Conservation (phyloP, 176 grass and related monocot species). For the Juncus effusus region DNA sequence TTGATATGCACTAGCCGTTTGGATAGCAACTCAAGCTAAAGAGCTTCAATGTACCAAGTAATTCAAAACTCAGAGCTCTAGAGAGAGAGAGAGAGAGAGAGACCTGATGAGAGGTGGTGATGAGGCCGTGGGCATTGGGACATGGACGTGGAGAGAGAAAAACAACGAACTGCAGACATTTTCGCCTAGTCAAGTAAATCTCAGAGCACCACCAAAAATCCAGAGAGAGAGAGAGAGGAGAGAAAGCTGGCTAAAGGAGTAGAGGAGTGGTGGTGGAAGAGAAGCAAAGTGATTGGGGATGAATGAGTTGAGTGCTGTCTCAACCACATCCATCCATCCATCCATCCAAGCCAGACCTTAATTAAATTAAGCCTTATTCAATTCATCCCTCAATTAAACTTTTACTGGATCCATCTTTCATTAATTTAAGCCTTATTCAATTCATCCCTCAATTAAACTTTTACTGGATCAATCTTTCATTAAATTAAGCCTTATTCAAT, state of each 20-base stretch:
- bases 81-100: slow-evolving; percentile 26
- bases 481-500: too few species aligned
- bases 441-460: too few species aligned
- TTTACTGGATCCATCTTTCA: too few species aligned
- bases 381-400: too few species aligned
- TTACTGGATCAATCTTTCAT: too few species aligned
- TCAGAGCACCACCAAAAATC: slow-evolving; percentile 2
- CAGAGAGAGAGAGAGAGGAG: slow-evolving; percentile 16
- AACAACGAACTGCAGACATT: slow-evolving; percentile 45
- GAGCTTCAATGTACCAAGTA: not conserved
- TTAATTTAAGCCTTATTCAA: too few species aligned
- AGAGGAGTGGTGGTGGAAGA: slow-evolving; percentile 44
- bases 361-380: too few species aligned
- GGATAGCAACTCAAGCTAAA: slow-evolving; percentile 1
- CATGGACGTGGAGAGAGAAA: slow-evolving; percentile 39
- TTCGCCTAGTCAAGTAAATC: slow-evolving; percentile 21
- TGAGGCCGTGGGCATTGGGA: slow-evolving; percentile 32
- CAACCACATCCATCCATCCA: slow-evolving; percentile 44
- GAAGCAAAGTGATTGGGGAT: slow-evolving; percentile 33
- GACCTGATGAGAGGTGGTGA: slow-evolving; percentile 42
- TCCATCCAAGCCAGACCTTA: too few species aligned
- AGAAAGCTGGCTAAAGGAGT: slow-evolving; percentile 24
- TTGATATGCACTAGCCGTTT: not conserved
- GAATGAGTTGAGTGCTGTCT: slow-evolving; percentile 40
- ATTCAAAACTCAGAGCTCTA: not conserved